Percentiles rank a stretch among this genome's conserved stretches.
Conservation (phyloP, 2,329 filamentous ascomycete species). For the Cryphonectria japonica region DNA sequence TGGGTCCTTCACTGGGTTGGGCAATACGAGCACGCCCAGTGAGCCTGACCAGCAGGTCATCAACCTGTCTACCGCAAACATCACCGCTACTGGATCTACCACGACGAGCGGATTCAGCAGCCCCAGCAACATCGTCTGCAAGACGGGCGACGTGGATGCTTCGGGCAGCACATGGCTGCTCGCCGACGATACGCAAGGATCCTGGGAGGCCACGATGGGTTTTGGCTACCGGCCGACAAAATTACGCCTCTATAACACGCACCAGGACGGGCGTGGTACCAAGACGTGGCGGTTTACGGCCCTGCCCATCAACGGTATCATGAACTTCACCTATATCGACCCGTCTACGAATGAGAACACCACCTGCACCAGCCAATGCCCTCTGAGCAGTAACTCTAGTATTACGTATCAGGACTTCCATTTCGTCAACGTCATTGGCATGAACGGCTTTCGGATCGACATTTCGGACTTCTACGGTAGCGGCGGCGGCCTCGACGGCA, state of each 20-base stretch:
- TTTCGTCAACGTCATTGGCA: slow-evolving; percentile 86
- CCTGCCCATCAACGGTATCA: slow-evolving; percentile 84
- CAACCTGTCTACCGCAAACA: slow-evolving; percentile 78
- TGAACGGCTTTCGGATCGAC: slow-evolving; percentile 84
- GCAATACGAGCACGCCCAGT: slow-evolving; percentile 73
- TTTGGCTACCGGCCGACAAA: slow-evolving; percentile 89
- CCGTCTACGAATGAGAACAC: slow-evolving; percentile 67
- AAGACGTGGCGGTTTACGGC: slow-evolving; percentile 87
- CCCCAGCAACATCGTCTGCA: slow-evolving; percentile 82
- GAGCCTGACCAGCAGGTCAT: slow-evolving; percentile 76
- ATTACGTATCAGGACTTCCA: slow-evolving; percentile 82
- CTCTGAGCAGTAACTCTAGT: slow-evolving; percentile 72
- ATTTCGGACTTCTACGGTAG: slow-evolving; percentile 85
- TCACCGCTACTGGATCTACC: slow-evolving; percentile 68
- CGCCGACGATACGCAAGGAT: slow-evolving; percentile 73
- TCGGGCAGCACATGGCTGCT: slow-evolving; percentile 84
- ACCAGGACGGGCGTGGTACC: slow-evolving; percentile 80
- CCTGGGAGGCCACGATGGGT: slow-evolving; percentile 80
- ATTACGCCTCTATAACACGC: slow-evolving; percentile 85
- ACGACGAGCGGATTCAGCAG: slow-evolving; percentile 69
- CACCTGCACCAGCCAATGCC: slow-evolving; percentile 81
- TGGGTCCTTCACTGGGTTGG: slow-evolving; percentile 84
- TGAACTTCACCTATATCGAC: slow-evolving; percentile 93
- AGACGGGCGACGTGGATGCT: slow-evolving; percentile 66
- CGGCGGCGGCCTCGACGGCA: slow-evolving; percentile 82